phyloP scores from a whole-genome alignment of 1,284 basidiomycete species.

The Sporisorium reilianum region DNA sequence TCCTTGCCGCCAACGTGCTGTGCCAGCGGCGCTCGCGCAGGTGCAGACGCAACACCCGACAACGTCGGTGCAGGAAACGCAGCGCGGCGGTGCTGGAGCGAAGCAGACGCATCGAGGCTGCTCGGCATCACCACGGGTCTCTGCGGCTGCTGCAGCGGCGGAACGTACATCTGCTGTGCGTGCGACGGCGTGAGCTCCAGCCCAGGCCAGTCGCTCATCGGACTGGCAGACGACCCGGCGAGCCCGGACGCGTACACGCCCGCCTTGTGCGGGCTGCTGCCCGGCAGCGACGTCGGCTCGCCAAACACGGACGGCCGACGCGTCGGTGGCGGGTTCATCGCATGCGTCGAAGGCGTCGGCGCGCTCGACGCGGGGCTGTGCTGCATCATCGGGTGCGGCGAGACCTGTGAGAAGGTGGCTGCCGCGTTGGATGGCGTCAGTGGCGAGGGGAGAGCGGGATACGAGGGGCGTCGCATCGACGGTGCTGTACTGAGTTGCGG shows the following conservation, averaged over 20 bases:
- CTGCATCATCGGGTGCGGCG: constrained; percentile 15
- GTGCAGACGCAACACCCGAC: background rate
- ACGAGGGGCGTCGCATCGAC: constrained; percentile 8
- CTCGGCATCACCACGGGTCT: constrained; percentile 11
- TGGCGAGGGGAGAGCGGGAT: background rate
- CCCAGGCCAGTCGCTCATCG: constrained; percentile 9
- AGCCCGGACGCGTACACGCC: constrained; percentile 6
- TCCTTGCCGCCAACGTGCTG: too few relatives aligned
- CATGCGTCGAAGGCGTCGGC: constrained; percentile 8
- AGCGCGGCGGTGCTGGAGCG: background rate
- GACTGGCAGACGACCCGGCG: constrained; percentile 10
- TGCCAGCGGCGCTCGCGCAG: background rate
- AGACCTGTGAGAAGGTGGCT: constrained; percentile 14
- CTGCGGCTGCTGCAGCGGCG: constrained; percentile 9
- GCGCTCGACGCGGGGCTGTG: constrained; percentile 21
- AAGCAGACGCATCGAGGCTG: background rate
- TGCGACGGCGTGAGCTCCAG: background rate
- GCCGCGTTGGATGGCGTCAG: constrained; percentile 1
- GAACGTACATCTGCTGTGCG: background rate
- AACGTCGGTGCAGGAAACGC: background rate
- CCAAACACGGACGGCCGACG: constrained; percentile 15
- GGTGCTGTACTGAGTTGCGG: background rate
- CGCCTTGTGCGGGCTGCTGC: constrained; percentile 7
- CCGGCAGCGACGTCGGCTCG: background rate
- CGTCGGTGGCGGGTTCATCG: background rate